A percentile compares a stretch with the other conserved stretches of the same genome.
Evolutionary conservation across 2,329 filamentous ascomycete species (phyloP).

Genomic region (Periglandula ipomoeae): DNA sequence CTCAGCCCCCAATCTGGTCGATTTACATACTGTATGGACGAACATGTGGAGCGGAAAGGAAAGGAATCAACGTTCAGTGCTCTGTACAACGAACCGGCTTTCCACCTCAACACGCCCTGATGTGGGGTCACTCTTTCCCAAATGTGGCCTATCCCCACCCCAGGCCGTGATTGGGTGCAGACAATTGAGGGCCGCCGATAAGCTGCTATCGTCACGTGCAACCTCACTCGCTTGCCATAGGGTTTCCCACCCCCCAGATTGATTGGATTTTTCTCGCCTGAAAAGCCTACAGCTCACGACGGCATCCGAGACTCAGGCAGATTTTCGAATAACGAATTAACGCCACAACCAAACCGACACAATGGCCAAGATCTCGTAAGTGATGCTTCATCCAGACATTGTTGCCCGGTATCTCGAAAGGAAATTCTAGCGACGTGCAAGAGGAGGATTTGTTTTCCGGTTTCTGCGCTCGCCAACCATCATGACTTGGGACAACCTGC

Average conservation of each 20-base stretch:
- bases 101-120: too few relatives aligned
- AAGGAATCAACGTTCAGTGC: too few relatives aligned
- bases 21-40: too few relatives aligned
- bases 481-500: neutral
- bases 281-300: conserved; percentile 26
- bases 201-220: conserved; percentile 24
- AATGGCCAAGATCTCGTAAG: conserved; percentile 59
- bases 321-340: conserved; percentile 27
- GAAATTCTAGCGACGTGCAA: conserved; percentile 11
- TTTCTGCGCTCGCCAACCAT: neutral
- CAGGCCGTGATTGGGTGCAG: neutral
- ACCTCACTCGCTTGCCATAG: conserved; percentile 24
- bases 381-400: conserved; percentile 19
- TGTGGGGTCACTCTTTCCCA: neutral
- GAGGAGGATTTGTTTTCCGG: conserved; percentile 11
- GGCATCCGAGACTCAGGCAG: conserved; percentile 27
- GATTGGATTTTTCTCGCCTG: conserved; percentile 22
- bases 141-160: neutral
- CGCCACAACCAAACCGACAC: conserved; percentile 37
- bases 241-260: conserved; percentile 32
- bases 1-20: too few relatives aligned
- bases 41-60: too few relatives aligned
- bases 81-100: too few relatives aligned
- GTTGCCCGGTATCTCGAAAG: conserved; percentile 7
- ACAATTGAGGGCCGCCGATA: conserved; percentile 10